A percentile compares a stretch with the other conserved stretches of the same genome.
Evolutionary conservation across 257 asterid genomes (phyloP).

Genomic region (Ilex asprella): DNA sequence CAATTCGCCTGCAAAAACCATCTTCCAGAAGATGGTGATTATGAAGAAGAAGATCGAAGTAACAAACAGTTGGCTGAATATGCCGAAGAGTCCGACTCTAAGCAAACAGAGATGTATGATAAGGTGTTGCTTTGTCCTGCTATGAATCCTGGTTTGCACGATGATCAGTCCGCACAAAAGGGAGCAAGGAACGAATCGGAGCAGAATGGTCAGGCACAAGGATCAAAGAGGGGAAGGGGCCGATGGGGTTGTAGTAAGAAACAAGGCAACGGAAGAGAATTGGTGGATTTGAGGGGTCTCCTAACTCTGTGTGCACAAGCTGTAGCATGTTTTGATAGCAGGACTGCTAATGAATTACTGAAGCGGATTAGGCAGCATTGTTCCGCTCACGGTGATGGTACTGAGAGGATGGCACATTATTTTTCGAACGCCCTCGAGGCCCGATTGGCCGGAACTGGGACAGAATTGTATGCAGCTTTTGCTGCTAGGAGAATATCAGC

Average conservation of each 20-base stretch:
- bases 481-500: neutral
- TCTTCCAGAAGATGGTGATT: neutral
- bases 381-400: neutral
- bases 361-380: neutral
- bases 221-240: neutral
- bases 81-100: neutral
- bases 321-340: neutral
- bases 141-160: neutral
- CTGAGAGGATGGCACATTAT: neutral
- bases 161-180: neutral
- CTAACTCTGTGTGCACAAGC: neutral
- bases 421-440: neutral
- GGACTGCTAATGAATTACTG: neutral
- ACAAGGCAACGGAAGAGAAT: neutral
- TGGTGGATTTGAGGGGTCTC: neutral
- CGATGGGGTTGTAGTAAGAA: neutral
- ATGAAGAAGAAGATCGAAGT: neutral
- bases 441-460: neutral
- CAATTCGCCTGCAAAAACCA: no score
- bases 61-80: neutral
- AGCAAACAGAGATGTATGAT: neutral
- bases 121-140: neutral
- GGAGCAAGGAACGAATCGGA: neutral
- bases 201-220: neutral
- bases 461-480: neutral